Evolutionary conservation across 1,284 basidiomycete species (phyloP), one percentile per base, ranked within the genome.

Genomic region (Melampsora abietis-canadensis): DNA sequence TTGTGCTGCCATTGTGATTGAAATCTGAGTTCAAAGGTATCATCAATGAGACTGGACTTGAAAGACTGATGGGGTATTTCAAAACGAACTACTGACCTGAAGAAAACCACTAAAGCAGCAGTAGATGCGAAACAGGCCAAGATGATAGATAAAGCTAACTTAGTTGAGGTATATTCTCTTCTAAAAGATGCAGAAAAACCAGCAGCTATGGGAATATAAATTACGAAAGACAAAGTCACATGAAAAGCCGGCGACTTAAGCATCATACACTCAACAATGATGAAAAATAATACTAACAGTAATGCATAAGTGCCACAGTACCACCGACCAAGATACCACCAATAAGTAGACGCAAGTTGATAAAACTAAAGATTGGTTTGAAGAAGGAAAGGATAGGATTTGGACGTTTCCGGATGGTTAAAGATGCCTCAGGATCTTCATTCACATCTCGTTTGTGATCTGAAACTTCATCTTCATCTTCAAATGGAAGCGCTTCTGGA

Each of bases 251-350:
- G 34, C 1, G 34, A 37, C 34, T 37, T 7, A 8, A 37, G 8
- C 34, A 37, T 4, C 34, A 37, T 12, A 37, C 34, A 37, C 7
- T 37, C 34, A 37, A 37, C 34, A 37, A 37, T 37, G 34, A 37
- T 37, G 34, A 85, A 84, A 83, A 84, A 84, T 57, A 84, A 79
- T 12, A 65, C 46, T 63, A 0, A 63, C 68, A 70, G 24, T 70
- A 70, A 47, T 70, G 68, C 68, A 70, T 70, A 59, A 70, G 61
- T 12, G 68, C 59, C 91, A 94, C 83, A 87, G 92, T 76, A 86
- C 91, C 64, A 84, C 88, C 78, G 88, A 94, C 82, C 87, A 93
- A 82, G 83, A 90, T 62, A 86, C 92, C 77, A 10, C 68, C 68
- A 40, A 63, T 51, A 31, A 63, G 44, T 17, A 70, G 51, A 30